Evolutionary conservation across 768 basidiomycete species (phyloP).

Genomic region (Boletus pseudo-olivaceus): DNA sequence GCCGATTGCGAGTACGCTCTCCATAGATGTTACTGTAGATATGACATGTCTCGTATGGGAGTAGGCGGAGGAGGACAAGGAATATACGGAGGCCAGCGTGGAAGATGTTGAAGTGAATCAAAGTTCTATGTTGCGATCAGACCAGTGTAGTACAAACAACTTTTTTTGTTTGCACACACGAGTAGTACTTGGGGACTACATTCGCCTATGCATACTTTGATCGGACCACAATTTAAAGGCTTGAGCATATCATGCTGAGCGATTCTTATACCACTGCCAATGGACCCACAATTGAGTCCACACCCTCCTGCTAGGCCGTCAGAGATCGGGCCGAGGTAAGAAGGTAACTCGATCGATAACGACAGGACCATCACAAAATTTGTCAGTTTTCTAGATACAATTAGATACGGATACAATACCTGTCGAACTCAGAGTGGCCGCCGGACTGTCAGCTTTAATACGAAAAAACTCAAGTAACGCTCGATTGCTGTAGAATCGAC

Average conservation of each 20-base stretch:
- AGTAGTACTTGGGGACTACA: neutral
- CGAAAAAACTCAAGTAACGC: too few species aligned
- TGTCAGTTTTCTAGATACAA: too few species aligned
- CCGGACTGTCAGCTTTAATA: too few species aligned
- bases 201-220: neutral
- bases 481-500: too few species aligned
- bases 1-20: slow-evolving; percentile 65
- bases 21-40: slow-evolving; percentile 46
- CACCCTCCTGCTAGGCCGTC: too few species aligned
- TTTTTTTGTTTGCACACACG: slow-evolving; percentile 13
- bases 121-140: neutral
- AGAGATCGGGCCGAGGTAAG: too few species aligned
- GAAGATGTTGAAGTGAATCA: slow-evolving; percentile 2
- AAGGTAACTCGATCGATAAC: too few species aligned
- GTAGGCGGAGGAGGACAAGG: slow-evolving; percentile 26
- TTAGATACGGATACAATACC: too few species aligned
- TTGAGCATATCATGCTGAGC: neutral
- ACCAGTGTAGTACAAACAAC: slow-evolving; percentile 16
- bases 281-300: neutral
- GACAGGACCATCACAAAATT: too few species aligned
- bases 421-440: too few species aligned
- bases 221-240: neutral
- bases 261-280: neutral
- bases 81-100: slow-evolving; percentile 31
- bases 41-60: slow-evolving; percentile 28